Evolutionary conservation across 768 basidiomycete species (phyloP), one percentile per base, ranked within the genome.

Genomic region (Mycena galopus): DNA sequence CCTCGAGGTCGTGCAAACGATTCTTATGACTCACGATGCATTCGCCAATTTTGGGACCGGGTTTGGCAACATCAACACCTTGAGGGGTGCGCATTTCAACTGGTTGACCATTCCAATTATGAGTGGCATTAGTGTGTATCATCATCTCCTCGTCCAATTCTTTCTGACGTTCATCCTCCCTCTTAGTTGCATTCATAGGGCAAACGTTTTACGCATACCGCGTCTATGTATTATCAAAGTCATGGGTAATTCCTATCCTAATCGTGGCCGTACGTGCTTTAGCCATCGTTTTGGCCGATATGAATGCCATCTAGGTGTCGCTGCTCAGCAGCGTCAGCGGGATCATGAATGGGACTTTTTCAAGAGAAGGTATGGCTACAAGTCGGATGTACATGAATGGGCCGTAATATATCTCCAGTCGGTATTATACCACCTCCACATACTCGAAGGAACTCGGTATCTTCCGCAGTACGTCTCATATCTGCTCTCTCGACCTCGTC

Each of bases 161-260:
- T 23, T 12, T 21, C 27, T 23, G 21, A 35, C 21, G 17, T 55
- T 55, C 11, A 55, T 2, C 8, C 29, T 55, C 10, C 16, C 35
- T 35, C 23, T 14, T 23, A 59, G 57, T 39, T 5, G 57, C 57
- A 0, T 59, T 35, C 14, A 59, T 59, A 2, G 57, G 35, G 0
- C 57, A 59, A 37, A 25, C 57, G 11, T 59, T 59, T 35, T 59
- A 59, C 35, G 35, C 57, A 23, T 25, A 59, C 23, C 57, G 57
- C 6, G 33, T 59, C 6, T 59, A 59, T 23, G 5, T 37, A 12
- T 59, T 59, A 17, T 59, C 57, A 16, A 59, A 37, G 14, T 35
- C 35, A n/a, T 19, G 11, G 23, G 1, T 12, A 3, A 35, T 59
- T 23, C 35, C 57, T 7, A 14, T 37, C 35, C 21, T 59, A 4